Base-by-base conservation (phyloP, 2,329 filamentous ascomycete genomes). In the Periconia macrospinosa region DNA sequence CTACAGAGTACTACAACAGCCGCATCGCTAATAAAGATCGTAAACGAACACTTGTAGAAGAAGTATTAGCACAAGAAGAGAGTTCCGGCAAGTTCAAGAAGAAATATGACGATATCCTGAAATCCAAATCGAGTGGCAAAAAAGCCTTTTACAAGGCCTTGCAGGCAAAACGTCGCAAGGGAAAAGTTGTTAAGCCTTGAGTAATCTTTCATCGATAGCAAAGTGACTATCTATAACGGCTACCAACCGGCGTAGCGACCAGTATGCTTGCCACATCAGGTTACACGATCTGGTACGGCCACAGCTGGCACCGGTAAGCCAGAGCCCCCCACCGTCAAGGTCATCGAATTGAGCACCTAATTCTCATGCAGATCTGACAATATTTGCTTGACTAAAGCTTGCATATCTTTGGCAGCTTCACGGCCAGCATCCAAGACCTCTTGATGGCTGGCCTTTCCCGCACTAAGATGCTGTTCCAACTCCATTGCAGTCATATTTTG, bases 91-190 rank as follows among this genome's bases (percentile, higher is more conserved):
- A 90, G 63, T 94, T 97, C 78, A 91, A 90, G 80, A 83, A 81
- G 67, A 97, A 96, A 75, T 97, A 96, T 75, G 82, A 84, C 52
- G 87, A 93, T 53, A 91, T 97, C 47, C 92, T 97, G 71, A 81
- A 81, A 47, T 82, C 83, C 57, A 97, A 96, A 76, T 85, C 83
- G 20, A 96, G 90, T 65, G 94, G 94, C 49, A 95, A 91, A 79
- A 97, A 93, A 76, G 86, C 84, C 0, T 89, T 90, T 66, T 97
- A 97, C 80, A 93, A 93, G 70, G 88, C 87, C 52, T 74, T 96
- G 61, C 85, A 89, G 69, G 79, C 79, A 47, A 82, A 85, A 72
- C 76, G 67, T 35, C 77, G 84, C 57, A 78, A 72, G 45, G 65
- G 70, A 49, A 66, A 65, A 44, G 60, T 72, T 27, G 57, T 62